phyloP scores from a whole-genome alignment of 2,329 filamentous ascomycete genomes.

The Fusarium bactridioides region DNA sequence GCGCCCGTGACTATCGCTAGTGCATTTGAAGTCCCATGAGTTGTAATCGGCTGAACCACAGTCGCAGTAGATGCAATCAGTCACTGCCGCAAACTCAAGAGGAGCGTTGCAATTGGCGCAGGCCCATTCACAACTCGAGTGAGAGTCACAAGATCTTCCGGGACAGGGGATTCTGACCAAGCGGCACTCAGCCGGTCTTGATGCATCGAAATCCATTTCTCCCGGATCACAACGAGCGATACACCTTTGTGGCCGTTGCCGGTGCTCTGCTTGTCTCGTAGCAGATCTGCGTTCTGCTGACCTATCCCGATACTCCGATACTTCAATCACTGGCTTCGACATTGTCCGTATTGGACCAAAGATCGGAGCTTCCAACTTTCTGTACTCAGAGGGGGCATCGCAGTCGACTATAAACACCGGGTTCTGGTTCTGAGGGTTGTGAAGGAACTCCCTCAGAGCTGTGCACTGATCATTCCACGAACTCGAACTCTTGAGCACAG shows the following conservation, averaged over 20 bases:
- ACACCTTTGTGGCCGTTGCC: not conserved
- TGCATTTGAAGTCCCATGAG: conserved; percentile 46
- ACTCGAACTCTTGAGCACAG: not conserved
- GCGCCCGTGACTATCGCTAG: conserved; percentile 33
- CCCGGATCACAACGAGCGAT: not conserved
- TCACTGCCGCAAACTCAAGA: conserved; percentile 2
- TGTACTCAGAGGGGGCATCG: conserved; percentile 4
- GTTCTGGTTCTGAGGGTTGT: not conserved
- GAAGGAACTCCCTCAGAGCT: conserved; percentile 3
- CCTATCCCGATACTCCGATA: not conserved
- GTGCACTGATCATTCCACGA: not conserved
- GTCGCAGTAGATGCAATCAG: conserved; percentile 47
- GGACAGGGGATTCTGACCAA: conserved; percentile 48
- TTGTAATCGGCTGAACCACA: conserved; percentile 44
- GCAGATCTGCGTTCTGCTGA: not conserved
- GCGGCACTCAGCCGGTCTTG: conserved; percentile 24
- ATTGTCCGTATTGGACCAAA: not conserved
- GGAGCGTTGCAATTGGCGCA: not conserved
- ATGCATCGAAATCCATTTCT: not conserved
- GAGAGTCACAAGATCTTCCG: conserved; percentile 28
- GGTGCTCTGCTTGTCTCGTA: not conserved
- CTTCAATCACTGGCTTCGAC: not conserved
- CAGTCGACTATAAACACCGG: conserved; percentile 30
- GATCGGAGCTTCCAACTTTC: not conserved
- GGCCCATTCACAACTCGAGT: conserved; percentile 1